Conservation (phyloP, 495 filamentous ascomycete genomes). For the Tuber indicum region DNA sequence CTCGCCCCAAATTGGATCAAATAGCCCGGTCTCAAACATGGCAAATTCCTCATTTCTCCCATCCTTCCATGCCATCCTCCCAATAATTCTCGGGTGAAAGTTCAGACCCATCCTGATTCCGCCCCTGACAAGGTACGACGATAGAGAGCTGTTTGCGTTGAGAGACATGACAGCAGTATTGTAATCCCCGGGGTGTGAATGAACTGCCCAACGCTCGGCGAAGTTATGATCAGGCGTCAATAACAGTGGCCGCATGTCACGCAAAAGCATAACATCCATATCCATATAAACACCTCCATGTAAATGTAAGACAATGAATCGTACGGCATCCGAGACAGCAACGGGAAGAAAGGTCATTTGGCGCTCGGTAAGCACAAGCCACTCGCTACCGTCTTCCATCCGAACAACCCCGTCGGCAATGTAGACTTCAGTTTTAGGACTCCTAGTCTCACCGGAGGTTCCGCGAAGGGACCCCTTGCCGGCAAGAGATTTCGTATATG, state of each 20-base stretch:
- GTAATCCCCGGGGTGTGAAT: constrained; percentile 51
- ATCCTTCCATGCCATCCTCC: constrained; percentile 55
- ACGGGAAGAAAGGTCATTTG: constrained; percentile 50
- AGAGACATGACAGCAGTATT: constrained; percentile 56
- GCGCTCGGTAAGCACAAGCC: constrained; percentile 50
- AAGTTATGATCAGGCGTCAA: constrained; percentile 49
- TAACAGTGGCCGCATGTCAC: constrained; percentile 53
- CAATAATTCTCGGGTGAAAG: constrained; percentile 53
- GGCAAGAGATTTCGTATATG: constrained; percentile 13
- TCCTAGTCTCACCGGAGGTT: constrained; percentile 23
- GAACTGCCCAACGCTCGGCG: constrained; percentile 55
- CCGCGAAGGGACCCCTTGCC: constrained; percentile 16
- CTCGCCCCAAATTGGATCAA: constrained; percentile 57
- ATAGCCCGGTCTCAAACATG: constrained; percentile 55
- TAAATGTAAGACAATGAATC: constrained; percentile 53
- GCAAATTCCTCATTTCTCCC: constrained; percentile 49
- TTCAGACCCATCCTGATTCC: constrained; percentile 56
- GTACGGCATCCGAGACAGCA: constrained; percentile 48
- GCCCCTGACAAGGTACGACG: constrained; percentile 52
- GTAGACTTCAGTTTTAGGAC: constrained; percentile 44
- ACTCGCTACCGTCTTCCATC: constrained; percentile 48
- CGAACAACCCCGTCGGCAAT: constrained; percentile 50
- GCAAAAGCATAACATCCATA: constrained; percentile 54
- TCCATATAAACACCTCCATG: constrained; percentile 54
- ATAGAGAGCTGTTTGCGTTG: constrained; percentile 52